Base-by-base conservation (phyloP, 768 basidiomycete genomes). In the Boletus subcaerulescens region DNA sequence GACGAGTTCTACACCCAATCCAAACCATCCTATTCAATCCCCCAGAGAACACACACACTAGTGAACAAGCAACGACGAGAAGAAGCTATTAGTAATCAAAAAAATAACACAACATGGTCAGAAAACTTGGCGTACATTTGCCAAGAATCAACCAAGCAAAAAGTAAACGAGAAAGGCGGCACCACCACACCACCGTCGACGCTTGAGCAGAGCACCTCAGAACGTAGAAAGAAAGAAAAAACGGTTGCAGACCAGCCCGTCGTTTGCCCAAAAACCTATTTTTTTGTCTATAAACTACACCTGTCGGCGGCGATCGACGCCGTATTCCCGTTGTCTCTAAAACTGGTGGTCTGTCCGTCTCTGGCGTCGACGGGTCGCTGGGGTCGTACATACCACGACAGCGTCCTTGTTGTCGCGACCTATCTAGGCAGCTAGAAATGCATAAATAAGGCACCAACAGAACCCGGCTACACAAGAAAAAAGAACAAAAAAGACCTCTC, bases 391-490 rank as follows among this genome's bases (percentile, higher is more conserved):
- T 1, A 8, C 7, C 29, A 29, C 8, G 29, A 29, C 29, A 29
- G 29, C 29, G 29, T 29, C 29, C 29, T 38, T 52, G 40, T 51
- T 26, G 36, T 58, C 59, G 55, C 50, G 55, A 53, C 62, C 60
- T 51, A 65, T 61, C 59, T 53, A 62, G 33, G 53, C 60, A 62
- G 60, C 51, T 33, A 43, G 54, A 52, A 62, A 50, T 67, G 65
- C 57, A 60, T 58, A 62, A 62, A 67, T 52, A 62, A 60, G 59
- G 55, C 60, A 58, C 63, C 46, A 57, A 61, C 48, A 55, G 42
- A 69, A 60, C 45, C 67, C 58, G 26, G 57, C 51, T 36, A 49
- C 53, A 51, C 53, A 60, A 60, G 54, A 58, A 64, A 47, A 11
- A 46, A 17, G 14, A 48, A 32, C 22, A n/a, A 50, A 24, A 45